Percentiles rank a stretch among this genome's conserved stretches.
These are phyloP conservation scores for Penicillium sp. DNA, from an alignment of 2,329 filamentous ascomycete species.

Conservation along the genomic window DNA sequence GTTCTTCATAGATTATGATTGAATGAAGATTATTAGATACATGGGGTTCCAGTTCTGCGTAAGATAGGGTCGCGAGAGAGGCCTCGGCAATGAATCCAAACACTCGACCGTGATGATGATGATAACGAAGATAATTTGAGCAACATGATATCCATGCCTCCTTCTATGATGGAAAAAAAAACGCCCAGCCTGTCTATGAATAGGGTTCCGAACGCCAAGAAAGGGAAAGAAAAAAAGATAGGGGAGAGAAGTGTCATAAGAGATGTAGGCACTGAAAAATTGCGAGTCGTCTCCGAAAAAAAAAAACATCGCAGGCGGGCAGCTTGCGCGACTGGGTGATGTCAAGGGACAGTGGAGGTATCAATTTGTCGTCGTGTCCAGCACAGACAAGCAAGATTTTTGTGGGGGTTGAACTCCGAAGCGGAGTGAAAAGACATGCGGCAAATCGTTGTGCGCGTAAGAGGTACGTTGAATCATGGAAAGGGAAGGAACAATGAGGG, in stretches of 20 bases:
- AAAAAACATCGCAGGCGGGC: no score
- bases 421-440: not conserved
- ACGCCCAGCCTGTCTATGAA: constrained; percentile 12
- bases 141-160: not conserved
- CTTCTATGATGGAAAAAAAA: not conserved
- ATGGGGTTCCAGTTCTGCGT: no score
- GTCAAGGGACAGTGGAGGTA: not conserved
- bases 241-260: not conserved
- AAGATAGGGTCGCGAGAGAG: no score
- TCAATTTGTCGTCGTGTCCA: constrained; percentile 12
- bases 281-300: no score
- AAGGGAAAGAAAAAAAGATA: constrained; percentile 1
- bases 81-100: no score
- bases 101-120: no score
- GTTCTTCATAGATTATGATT: no score
- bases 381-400: constrained; percentile 10
- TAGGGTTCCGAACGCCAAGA: constrained; percentile 7
- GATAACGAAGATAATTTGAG: no score
- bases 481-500: not conserved
- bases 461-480: not conserved
- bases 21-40: no score
- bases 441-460: no score
- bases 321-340: no score
- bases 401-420: not conserved
- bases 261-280: not conserved